phyloP scores from a whole-genome alignment of 345 rosid species.

The Ceriops decandra region DNA sequence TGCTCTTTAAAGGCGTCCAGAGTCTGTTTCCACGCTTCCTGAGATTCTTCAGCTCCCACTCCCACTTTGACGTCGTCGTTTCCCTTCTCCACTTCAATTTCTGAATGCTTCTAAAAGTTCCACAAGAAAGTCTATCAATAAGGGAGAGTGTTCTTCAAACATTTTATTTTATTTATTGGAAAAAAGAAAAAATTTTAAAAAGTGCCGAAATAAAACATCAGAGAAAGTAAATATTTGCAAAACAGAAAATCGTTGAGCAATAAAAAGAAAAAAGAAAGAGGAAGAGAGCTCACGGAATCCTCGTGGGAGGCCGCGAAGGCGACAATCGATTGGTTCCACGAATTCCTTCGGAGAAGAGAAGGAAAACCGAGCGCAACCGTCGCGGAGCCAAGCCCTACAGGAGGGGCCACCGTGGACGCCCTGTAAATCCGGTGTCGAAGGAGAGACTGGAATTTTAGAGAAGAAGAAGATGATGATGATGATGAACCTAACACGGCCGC shows the following conservation, averaged over 20 bases:
- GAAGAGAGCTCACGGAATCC: conserved; percentile 41
- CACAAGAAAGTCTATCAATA: neutral
- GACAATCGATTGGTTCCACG: conserved; percentile 27
- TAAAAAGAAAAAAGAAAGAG: no score
- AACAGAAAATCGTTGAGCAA: neutral
- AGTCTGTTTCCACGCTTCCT: conserved; percentile 83
- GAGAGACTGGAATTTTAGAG: conserved; percentile 7
- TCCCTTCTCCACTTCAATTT: conserved; percentile 60
- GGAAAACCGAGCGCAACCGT: conserved; percentile 23
- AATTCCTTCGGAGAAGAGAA: conserved; percentile 26
- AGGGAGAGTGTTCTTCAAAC: no score
- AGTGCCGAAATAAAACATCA: neutral
- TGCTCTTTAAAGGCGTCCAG: conserved; percentile 69
- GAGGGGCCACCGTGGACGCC: conserved; percentile 2
- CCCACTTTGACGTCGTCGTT: conserved; percentile 26
- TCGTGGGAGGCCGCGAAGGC: conserved; percentile 62
- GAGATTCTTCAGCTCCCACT: conserved; percentile 42
- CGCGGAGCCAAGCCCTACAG: conserved; percentile 21
- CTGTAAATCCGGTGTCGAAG: conserved; percentile 5
- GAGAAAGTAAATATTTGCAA: neutral
- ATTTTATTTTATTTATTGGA: neutral
- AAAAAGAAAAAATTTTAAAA: neutral
- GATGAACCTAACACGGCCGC: neutral
- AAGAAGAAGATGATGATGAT: conserved; percentile 10
- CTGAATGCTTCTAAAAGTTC: conserved; percentile 43